phyloP scores from a whole-genome alignment of 2,329 filamentous ascomycete genomes.

The Fusarium xylarioides region DNA sequence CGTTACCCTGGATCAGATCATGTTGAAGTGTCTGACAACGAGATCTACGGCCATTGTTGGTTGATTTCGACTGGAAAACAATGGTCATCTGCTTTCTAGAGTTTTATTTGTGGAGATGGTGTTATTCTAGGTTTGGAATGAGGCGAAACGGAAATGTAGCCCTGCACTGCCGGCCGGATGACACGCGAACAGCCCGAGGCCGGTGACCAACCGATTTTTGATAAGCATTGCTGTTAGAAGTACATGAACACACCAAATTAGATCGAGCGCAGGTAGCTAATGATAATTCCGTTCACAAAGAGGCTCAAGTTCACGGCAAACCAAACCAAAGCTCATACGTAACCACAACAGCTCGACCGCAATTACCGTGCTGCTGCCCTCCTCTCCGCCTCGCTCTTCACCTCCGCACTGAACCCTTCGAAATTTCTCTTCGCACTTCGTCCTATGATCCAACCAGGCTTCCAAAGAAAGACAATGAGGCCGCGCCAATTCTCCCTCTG shows the following conservation, averaged over 20 bases:
- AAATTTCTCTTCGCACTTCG: neutral
- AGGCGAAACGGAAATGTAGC: neutral
- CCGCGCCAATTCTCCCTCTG: conserved; percentile 7
- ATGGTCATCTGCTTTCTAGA: neutral
- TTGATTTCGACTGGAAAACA: neutral
- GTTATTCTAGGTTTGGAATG: neutral
- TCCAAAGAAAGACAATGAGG: conserved; percentile 1
- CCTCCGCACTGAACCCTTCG: neutral
- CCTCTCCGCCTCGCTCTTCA: conserved; percentile 12
- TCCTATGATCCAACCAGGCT: neutral
- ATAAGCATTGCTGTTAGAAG: no score
- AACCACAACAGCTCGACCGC: no score
- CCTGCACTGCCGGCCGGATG: neutral
- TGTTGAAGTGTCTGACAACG: neutral
- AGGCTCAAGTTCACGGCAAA: no score
- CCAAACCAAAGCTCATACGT: no score
- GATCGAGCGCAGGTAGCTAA: no score
- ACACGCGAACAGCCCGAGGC: no score
- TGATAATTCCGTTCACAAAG: no score
- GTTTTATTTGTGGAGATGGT: neutral
- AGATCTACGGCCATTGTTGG: neutral
- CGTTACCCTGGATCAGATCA: conserved; percentile 15
- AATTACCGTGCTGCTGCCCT: neutral
- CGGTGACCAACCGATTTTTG: no score
- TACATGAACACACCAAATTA: no score